Evolutionary conservation across 192 early-diverging fungal species (phyloP).

Genomic region (Coemansia sp.): DNA sequence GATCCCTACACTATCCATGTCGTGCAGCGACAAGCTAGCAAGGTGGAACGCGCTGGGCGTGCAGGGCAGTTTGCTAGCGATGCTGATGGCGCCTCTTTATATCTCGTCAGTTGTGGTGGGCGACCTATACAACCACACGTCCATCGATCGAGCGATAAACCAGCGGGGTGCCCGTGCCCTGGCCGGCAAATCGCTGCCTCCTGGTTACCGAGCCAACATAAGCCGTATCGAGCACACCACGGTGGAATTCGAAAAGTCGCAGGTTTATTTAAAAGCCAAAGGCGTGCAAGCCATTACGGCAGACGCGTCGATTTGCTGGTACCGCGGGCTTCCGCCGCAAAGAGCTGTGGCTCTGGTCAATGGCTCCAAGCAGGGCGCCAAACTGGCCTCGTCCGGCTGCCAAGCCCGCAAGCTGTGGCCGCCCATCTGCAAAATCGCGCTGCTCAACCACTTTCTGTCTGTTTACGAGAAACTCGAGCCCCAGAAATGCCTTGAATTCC

Average conservation of each 20-base stretch:
- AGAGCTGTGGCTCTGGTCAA: slow-evolving; percentile 51
- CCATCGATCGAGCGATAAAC: slow-evolving; percentile 67
- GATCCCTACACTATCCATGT: slow-evolving; percentile 48
- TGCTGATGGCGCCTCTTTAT: slow-evolving; percentile 67
- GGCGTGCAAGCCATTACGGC: slow-evolving; percentile 22
- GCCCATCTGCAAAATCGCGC: slow-evolving; percentile 36
- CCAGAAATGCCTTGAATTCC: no score
- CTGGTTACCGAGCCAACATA: background rate
- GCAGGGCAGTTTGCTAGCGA: slow-evolving; percentile 65
- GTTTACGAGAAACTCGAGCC: background rate
- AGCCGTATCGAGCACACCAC: slow-evolving; percentile 7
- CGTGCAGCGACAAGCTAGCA: slow-evolving; percentile 85
- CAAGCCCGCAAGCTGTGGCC: slow-evolving; percentile 25
- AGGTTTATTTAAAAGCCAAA: slow-evolving; percentile 8
- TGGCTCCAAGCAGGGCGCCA: slow-evolving; percentile 56
- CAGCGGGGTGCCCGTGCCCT: slow-evolving; percentile 33
- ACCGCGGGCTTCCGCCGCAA: slow-evolving; percentile 8
- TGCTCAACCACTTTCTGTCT: slow-evolving; percentile 7
- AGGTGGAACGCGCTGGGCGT: slow-evolving; percentile 83
- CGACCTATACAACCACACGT: slow-evolving; percentile 63
- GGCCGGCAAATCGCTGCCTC: slow-evolving; percentile 13
- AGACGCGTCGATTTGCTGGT: slow-evolving; percentile 48
- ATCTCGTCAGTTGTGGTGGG: slow-evolving; percentile 63
- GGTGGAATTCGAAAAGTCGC: slow-evolving; percentile 32
- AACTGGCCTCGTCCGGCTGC: slow-evolving; percentile 20